phyloP scores from a whole-genome alignment of 1,139 yeast species.

The Blastobotrys arbuscula region DNA sequence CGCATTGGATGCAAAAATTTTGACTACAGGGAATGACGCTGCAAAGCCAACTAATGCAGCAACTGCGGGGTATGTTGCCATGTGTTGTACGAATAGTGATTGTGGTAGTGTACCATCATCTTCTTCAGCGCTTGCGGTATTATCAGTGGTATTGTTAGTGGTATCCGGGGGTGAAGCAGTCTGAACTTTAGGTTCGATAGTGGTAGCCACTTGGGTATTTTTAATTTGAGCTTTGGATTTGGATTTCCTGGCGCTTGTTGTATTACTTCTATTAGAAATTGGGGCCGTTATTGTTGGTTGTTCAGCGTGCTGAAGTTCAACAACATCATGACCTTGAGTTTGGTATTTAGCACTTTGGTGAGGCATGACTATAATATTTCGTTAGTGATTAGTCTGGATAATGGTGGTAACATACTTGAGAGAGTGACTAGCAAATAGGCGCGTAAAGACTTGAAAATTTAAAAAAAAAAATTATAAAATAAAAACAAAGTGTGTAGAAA shows the following conservation, averaged over 20 bases:
- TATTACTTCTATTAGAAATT: not conserved
- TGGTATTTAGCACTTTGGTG: not conserved
- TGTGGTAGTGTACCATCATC: slow-evolving; percentile 20
- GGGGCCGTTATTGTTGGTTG: not conserved
- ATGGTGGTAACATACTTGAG: no score
- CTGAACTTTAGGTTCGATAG: not conserved
- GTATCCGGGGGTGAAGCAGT: not conserved
- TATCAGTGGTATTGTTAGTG: not conserved
- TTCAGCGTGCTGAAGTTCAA: slow-evolving; percentile 1
- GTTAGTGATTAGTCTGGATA: not conserved
- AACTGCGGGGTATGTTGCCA: slow-evolving; percentile 51
- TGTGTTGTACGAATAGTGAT: slow-evolving; percentile 36
- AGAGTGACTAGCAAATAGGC: no score
- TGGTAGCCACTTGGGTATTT: no score
- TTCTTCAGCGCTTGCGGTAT: slow-evolving; percentile 4
- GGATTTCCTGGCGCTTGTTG: not conserved
- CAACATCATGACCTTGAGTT: not conserved
- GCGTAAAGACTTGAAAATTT: no score
- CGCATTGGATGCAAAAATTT: slow-evolving; percentile 54
- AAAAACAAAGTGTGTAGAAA: not conserved
- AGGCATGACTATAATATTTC: not conserved
- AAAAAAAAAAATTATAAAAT: not conserved
- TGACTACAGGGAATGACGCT: slow-evolving; percentile 55
- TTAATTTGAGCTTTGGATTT: no score
- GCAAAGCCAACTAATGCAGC: slow-evolving; percentile 55